Percentiles rank a stretch among this genome's conserved stretches.
These are phyloP conservation scores for Hypoxylon crocopeplum DNA, from an alignment of 495 filamentous ascomycete genomes.

Conservation along the genomic window DNA sequence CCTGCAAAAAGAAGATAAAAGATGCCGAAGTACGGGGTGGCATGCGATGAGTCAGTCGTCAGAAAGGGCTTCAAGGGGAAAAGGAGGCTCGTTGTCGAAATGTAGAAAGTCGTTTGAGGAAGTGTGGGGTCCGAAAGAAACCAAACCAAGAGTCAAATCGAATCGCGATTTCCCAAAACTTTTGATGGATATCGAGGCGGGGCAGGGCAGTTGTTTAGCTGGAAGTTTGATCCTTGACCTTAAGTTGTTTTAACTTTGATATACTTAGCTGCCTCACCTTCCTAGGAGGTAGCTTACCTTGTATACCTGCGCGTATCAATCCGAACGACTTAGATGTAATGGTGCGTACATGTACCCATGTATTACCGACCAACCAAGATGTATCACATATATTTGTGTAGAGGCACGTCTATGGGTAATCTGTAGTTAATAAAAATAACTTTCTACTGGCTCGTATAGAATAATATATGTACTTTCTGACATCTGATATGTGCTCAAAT, in stretches of 20 bases:
- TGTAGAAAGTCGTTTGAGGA: constrained; percentile 15
- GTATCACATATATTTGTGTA: no score
- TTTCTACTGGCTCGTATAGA: no score
- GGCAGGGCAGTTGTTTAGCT: constrained; percentile 21
- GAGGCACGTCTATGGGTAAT: no score
- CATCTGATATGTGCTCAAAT: constrained; percentile 34
- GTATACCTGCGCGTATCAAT: no score
- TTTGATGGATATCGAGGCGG: constrained; percentile 9
- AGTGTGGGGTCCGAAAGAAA: constrained; percentile 21
- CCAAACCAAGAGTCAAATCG: neutral
- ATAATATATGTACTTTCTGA: constrained; percentile 24
- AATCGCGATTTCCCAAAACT: constrained; percentile 32
- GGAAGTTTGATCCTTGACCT: constrained; percentile 13
- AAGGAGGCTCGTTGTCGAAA: constrained; percentile 1
- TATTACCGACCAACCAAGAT: no score
- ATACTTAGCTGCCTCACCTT: no score
- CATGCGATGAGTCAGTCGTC: constrained; percentile 24
- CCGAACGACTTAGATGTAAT: no score
- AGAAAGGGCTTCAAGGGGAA: neutral
- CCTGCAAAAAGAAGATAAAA: neutral
- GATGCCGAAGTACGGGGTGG: neutral
- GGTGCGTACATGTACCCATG: no score
- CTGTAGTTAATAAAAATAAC: no score
- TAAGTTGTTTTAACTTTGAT: no score
- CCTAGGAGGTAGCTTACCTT: no score